Conservation (phyloP, 768 basidiomycete genomes). For the Suillus discolor region DNA sequence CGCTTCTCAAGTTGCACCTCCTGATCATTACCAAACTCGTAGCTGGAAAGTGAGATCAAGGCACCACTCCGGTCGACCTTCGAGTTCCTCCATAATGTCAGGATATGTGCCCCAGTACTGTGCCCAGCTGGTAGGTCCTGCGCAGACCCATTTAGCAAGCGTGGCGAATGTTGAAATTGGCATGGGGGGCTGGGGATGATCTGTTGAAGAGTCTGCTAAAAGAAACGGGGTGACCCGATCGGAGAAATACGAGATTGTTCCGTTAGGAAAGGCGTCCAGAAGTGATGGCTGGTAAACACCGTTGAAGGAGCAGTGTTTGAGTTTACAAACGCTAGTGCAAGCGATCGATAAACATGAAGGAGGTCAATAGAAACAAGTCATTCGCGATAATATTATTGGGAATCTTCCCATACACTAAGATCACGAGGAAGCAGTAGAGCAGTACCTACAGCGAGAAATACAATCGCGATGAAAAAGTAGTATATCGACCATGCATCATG, state of each 20-base stretch:
- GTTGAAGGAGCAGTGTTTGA: constrained; percentile 94
- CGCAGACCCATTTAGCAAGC: constrained; percentile 74
- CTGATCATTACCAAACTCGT: constrained; percentile 77
- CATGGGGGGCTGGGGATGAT: constrained; percentile 33
- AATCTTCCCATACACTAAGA: constrained; percentile 2
- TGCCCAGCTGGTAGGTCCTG: constrained; percentile 63
- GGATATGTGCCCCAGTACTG: constrained; percentile 46
- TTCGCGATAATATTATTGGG: not conserved
- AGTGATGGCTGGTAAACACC: constrained; percentile 97
- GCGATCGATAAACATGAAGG: not conserved
- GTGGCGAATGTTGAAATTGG: constrained; percentile 60
- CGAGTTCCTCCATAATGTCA: constrained; percentile 65
- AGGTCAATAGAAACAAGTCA: not conserved
- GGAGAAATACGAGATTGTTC: constrained; percentile 95
- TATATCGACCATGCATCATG: not conserved
- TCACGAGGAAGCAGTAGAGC: not conserved
- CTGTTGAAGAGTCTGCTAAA: constrained; percentile 23
- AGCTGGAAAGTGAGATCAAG: constrained; percentile 96
- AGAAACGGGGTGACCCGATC: constrained; percentile 88
- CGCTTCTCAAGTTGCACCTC: constrained; percentile 83
- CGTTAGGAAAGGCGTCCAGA: constrained; percentile 82
- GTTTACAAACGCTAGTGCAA: constrained; percentile 69
- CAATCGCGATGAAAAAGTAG: not conserved
- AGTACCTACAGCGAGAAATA: not conserved
- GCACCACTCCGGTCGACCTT: constrained; percentile 90